Percentiles rank a stretch among this genome's conserved stretches.
phyloP scores from a whole-genome alignment of 306 rosid genomes.

The Dryas drummondii region DNA sequence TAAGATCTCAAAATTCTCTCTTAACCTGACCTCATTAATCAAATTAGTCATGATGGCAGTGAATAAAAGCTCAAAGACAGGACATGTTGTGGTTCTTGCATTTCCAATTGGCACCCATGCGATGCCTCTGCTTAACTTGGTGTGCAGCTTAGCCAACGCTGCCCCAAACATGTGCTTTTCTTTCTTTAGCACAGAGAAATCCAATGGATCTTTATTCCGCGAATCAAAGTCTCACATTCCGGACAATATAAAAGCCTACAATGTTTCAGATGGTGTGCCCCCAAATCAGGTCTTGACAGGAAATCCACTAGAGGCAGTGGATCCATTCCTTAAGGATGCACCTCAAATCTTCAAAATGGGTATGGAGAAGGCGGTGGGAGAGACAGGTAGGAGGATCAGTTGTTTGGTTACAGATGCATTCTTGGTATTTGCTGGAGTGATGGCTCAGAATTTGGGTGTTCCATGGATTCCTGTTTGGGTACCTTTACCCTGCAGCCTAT shows the following conservation, averaged over 20 bases:
- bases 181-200: slow-evolving; percentile 29
- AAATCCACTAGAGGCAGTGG: slow-evolving; percentile 15
- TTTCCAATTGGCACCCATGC: slow-evolving; percentile 44
- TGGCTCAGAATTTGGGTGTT: slow-evolving; percentile 34
- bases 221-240: slow-evolving; percentile 5
- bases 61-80: not conserved
- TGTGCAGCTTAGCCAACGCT: slow-evolving; percentile 29
- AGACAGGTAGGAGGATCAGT: slow-evolving; percentile 18
- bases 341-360: slow-evolving; percentile 31
- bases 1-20: too few species aligned
- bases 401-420: slow-evolving; percentile 28
- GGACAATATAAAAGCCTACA: slow-evolving; percentile 15
- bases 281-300: slow-evolving; percentile 11
- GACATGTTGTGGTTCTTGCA: slow-evolving; percentile 28
- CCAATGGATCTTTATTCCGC: slow-evolving; percentile 10
- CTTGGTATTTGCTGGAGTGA: slow-evolving; percentile 11
- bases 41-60: not conserved
- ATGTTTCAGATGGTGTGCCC: slow-evolving; percentile 34
- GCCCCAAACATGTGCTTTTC: slow-evolving; percentile 32
- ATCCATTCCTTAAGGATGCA: slow-evolving; percentile 32
- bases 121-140: slow-evolving; percentile 19
- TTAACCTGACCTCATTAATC: not conserved
- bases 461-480: slow-evolving; percentile 56
- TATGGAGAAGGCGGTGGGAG: slow-evolving; percentile 21
- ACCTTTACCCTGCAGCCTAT: slow-evolving; percentile 25